Evolutionary conservation across 768 basidiomycete species (phyloP).

Genomic region (Lactifluus piperatus): DNA sequence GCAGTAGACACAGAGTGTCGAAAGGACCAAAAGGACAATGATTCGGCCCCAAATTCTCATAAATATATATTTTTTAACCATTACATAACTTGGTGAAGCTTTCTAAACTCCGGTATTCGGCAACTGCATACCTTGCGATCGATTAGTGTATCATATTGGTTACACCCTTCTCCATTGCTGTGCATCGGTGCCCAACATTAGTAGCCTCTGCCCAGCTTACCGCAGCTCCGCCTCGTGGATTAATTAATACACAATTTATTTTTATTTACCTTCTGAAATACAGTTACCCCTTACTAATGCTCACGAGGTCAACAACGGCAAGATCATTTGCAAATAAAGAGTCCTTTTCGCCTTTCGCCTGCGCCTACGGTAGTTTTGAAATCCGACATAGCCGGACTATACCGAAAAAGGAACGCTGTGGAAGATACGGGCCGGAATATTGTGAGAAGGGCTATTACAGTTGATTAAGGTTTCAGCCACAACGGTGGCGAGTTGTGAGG

Average conservation of each 20-base stretch:
- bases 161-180: no score
- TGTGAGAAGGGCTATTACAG: slow-evolving; percentile 10
- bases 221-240: no score
- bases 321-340: slow-evolving; percentile 9
- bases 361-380: no score
- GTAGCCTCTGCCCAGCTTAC: no score
- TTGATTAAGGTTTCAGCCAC: slow-evolving; percentile 15
- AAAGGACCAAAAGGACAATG: background rate
- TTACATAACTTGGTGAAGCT: background rate
- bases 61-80: background rate
- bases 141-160: background rate
- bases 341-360: slow-evolving; percentile 17
- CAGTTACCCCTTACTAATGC: background rate
- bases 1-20: background rate
- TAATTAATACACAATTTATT: no score
- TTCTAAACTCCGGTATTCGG: background rate
- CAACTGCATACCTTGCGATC: no score
- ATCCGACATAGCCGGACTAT: no score
- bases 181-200: no score
- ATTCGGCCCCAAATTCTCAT: background rate
- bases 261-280: background rate
- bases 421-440: background rate
- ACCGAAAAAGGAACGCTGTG: background rate
- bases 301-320: background rate
- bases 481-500: background rate